Base-by-base conservation (phyloP, 257 asterid genomes). In the Solanum clarkiae region DNA sequence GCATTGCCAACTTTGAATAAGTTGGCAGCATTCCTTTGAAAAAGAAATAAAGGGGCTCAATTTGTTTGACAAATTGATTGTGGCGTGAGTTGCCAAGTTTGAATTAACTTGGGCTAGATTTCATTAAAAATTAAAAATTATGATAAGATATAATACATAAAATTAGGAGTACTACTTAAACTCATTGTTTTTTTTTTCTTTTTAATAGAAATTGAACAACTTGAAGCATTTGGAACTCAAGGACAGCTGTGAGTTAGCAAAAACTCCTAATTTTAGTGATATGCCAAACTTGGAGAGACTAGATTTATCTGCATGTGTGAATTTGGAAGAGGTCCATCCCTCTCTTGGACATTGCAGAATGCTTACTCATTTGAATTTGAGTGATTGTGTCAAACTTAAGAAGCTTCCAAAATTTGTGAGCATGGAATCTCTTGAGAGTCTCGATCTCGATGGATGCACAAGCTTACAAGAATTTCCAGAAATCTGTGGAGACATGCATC, bases 401-500 rank as follows among this genome's bases (percentile, higher is more conserved):
- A 71, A 44, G 36, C 80, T 71, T 71, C 56, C 56, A 20, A 71
- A 71, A 71, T 71, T 71, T 71, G 80, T 20, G 3, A 3, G 3
- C 36, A 11, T 71, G 80, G 36, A 44, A 20, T 71, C 20, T 44
- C 80, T 71, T 44, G 51, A 20, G 36, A 1, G 0, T 71, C 80
- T 71, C 80, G 0, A 10, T 1, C 32, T 44, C 2, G 0, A 0
- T 4, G 5, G 0, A 8, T 47, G 56, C 82, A n/a, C 45, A 49
- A 49, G 44, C 8, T 49, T 77, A 77, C 2, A 51, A 77, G 54
- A 77, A 20, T 77, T 75, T 77, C 82, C 62, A 77, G 40, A 77
- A 22, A 47, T 47, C 62, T 53, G 13, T 47, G 62, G 42, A 77
- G 49, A 22, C 49, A 49, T 49, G 42, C 44, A 0, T 0, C 2